Conservation (phyloP, 2,329 filamentous ascomycete species). For the Atkinsonella hypoxylon region DNA sequence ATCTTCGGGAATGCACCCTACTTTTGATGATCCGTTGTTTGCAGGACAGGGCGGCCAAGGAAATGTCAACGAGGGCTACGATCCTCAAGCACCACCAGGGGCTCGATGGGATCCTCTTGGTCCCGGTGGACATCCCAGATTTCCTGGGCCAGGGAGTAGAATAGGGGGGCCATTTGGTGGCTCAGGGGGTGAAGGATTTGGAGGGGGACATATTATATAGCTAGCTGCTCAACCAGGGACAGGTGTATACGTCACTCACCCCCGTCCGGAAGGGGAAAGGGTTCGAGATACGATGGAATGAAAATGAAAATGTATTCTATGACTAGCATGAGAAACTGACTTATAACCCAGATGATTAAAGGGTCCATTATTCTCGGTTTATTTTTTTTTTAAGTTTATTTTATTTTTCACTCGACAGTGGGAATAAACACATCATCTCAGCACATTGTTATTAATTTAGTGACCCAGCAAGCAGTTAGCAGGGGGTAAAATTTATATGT, state of each 20-base stretch:
- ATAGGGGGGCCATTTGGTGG: constrained; percentile 28
- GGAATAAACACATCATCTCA: no score
- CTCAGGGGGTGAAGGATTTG: constrained; percentile 22
- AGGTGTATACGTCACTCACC: neutral
- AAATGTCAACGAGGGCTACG: constrained; percentile 24
- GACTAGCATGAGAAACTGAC: no score
- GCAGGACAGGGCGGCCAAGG: constrained; percentile 38
- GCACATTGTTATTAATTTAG: no score
- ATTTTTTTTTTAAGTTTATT: no score
- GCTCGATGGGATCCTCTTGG: constrained; percentile 85
- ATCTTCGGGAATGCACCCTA: constrained; percentile 84
- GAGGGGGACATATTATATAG: constrained; percentile 22
- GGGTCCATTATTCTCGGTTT: no score
- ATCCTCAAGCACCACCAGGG: constrained; percentile 71
- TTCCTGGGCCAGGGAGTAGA: constrained; percentile 31
- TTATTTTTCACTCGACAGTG: no score
- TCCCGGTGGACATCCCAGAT: constrained; percentile 44
- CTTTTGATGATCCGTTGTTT: constrained; percentile 85
- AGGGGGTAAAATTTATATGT: no score
- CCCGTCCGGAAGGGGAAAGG: neutral
- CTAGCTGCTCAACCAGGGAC: neutral
- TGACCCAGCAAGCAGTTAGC: no score
- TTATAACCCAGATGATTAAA: no score
- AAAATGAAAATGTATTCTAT: no score
- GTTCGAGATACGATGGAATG: neutral